phyloP scores from a whole-genome alignment of 306 rosid species.

The Fragaria nilgerrensis region DNA sequence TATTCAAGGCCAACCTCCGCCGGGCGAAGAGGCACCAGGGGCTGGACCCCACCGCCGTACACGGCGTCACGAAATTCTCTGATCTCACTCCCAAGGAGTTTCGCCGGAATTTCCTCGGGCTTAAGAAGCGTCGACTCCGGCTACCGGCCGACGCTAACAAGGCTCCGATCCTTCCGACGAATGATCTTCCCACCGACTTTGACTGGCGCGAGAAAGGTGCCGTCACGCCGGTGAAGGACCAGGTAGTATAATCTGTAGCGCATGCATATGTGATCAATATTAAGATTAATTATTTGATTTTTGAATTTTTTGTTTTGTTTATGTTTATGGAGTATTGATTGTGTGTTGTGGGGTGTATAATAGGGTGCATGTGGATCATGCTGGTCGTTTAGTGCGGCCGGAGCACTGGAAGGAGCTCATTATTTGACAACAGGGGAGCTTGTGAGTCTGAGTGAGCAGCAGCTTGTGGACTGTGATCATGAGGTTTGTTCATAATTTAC shows the following conservation, averaged over 20 bases:
- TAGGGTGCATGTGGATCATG: constrained; percentile 96
- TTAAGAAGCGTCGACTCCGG: constrained; percentile 59
- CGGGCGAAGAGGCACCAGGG: constrained; percentile 66
- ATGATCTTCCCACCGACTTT: constrained; percentile 64
- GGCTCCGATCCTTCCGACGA: constrained; percentile 88
- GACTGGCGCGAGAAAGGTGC: constrained; percentile 98
- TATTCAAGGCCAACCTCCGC: constrained; percentile 69
- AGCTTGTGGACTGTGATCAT: constrained; percentile 97
- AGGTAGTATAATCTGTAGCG: constrained; percentile 36
- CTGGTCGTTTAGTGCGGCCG: constrained; percentile 89
- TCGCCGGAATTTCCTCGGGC: constrained; percentile 63
- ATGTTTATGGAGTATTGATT: not conserved
- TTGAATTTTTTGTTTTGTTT: not conserved
- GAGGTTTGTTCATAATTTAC: constrained; percentile 45
- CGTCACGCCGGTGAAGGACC: constrained; percentile 72
- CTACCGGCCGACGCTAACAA: constrained; percentile 57
- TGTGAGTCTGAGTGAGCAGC: constrained; percentile 82
- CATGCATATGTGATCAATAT: not conserved
- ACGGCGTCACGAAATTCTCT: constrained; percentile 83
- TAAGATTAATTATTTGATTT: not conserved
- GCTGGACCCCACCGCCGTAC: constrained; percentile 84
- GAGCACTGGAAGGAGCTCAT: constrained; percentile 94
- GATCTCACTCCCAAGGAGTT: constrained; percentile 82
- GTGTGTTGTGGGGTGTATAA: constrained; percentile 6
- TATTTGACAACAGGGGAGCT: constrained; percentile 68